phyloP scores from a whole-genome alignment of 1,139 yeast species.

The Saccharomyces hybrid region DNA sequence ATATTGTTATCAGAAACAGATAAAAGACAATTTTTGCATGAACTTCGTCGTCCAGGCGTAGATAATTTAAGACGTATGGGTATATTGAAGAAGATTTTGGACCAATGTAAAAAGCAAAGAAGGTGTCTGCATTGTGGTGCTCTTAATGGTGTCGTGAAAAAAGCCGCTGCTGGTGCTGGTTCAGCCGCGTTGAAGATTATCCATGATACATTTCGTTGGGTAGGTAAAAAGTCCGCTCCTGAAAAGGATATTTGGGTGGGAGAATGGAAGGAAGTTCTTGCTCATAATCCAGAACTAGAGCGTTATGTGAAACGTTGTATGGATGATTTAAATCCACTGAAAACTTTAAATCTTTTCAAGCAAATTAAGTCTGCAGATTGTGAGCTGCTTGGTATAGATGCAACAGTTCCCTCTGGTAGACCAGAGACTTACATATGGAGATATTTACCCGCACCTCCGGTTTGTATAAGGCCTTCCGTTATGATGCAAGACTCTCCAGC shows the following conservation, averaged over 20 bases:
- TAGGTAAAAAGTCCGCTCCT: slow-evolving; percentile 80
- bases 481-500: slow-evolving; percentile 82
- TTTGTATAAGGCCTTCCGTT: slow-evolving; percentile 96
- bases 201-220: slow-evolving; percentile 94
- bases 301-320: slow-evolving; percentile 78
- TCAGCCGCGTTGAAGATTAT: slow-evolving; percentile 88
- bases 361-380: slow-evolving; percentile 82
- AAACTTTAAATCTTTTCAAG: slow-evolving; percentile 79
- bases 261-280: slow-evolving; percentile 66
- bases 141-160: slow-evolving; percentile 92
- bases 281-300: slow-evolving; percentile 78
- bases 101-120: slow-evolving; percentile 93
- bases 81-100: slow-evolving; percentile 69
- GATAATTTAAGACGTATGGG: slow-evolving; percentile 92
- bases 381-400: slow-evolving; percentile 84
- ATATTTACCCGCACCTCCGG: slow-evolving; percentile 97
- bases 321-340: slow-evolving; percentile 91
- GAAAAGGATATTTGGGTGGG: slow-evolving; percentile 83
- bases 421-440: slow-evolving; percentile 98
- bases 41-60: slow-evolving; percentile 76
- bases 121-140: slow-evolving; percentile 82
- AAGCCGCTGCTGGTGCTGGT: slow-evolving; percentile 87
- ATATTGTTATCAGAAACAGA: slow-evolving; percentile 66
- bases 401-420: slow-evolving; percentile 70
- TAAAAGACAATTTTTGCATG: slow-evolving; percentile 60